Base-by-base conservation (phyloP, 164 flowering plant genomes). In the Liriodendron chinense region DNA sequence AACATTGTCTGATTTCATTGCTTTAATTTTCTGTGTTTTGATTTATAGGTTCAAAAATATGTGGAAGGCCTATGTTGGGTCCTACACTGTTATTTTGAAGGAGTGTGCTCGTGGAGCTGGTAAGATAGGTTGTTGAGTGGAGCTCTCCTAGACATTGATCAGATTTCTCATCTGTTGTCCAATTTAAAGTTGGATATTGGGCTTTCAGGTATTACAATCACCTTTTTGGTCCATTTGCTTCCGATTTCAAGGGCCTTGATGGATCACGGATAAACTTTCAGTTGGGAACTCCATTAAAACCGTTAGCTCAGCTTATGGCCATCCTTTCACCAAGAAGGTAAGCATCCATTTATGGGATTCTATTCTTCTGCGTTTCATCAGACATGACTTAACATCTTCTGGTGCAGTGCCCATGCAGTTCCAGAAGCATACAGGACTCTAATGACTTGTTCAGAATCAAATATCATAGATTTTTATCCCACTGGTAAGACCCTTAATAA, bases 71-170 rank as follows among this genome's bases (percentile, higher is more conserved):
- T 87, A 0, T 77, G 84, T 12, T 89, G 93, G 91, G 88, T 86
- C 5, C 76, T 88, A 0, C 75, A 65, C 4, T 88, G 85, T 65
- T 89, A 89, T 48, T 89, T 69, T 70, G 77, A 80, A 7, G 89
- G 84, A 1, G 85, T 87, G 53, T 83, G 86, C 49, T 89, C 93
- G 0, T 89, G 91, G 89, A 77, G 78, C 9, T 89, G 93, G 91
- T 89, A 78, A 74, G 82, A 63, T 65, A 16, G 21, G 65, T 74
- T 21, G 64, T 59, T 50, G 23, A 34, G 7, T 34, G 43, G 43
- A 34, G 43, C 13, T 26, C 47, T 67, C 56, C 2, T 12, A 47
- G 21, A 25, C 12, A 23, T 26, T 43, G 6, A 47, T 56, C 18
- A 67, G 16, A 24, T 8, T 43, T 24, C 47, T 28, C 23, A 7